Conservation (phyloP, 257 asterid species). For the Mitragyna speciosa region DNA sequence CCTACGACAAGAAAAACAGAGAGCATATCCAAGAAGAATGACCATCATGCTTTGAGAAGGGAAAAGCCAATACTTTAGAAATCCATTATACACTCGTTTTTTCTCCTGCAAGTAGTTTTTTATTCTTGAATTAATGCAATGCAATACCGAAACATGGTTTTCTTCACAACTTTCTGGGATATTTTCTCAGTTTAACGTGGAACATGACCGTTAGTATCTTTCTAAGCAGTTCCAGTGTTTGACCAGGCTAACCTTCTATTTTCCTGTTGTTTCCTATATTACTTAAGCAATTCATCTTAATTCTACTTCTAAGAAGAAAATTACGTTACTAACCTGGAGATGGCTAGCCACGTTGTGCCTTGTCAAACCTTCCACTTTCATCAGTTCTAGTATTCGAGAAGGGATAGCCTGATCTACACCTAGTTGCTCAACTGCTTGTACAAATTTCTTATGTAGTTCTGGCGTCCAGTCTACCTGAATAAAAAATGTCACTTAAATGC, state of each 20-base stretch:
- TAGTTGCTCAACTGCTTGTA: constrained; percentile 53
- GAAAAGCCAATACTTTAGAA: too few relatives aligned
- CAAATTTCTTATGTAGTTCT: constrained; percentile 50
- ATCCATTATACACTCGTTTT: background rate
- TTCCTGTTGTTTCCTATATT: background rate
- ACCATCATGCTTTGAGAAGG: too few relatives aligned
- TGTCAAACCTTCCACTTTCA: constrained; percentile 54
- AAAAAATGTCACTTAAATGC: background rate
- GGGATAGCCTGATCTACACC: constrained; percentile 61
- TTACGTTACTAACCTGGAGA: constrained; percentile 42
- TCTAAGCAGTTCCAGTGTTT: background rate
- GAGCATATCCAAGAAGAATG: too few relatives aligned
- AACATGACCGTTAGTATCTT: background rate
- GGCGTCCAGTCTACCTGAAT: constrained; percentile 56
- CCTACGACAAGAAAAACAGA: too few relatives aligned
- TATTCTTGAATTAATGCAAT: too few relatives aligned
- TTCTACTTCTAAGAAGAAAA: background rate
- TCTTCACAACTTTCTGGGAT: background rate
- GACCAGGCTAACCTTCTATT: background rate
- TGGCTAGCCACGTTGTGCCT: constrained; percentile 59
- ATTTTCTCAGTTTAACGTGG: background rate
- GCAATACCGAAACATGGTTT: background rate
- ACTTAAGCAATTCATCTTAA: background rate
- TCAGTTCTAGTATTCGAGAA: constrained; percentile 53
- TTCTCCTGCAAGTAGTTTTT: background rate